Conservation (phyloP, 1,139 yeast genomes). For the Saccharomyces hybrid region DNA sequence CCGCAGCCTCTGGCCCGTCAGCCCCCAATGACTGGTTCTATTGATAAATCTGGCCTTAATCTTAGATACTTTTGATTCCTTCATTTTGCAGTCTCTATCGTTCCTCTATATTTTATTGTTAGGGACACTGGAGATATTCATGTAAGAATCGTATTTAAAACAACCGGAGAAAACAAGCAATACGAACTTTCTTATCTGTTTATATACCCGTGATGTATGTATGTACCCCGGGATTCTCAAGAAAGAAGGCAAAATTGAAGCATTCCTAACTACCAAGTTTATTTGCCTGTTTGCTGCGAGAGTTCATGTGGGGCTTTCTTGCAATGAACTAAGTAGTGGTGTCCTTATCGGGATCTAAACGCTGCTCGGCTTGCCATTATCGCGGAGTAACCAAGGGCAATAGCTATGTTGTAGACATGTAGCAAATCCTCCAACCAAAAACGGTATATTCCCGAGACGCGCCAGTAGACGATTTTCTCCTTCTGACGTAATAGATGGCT, state of each 20-base stretch:
- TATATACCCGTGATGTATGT: background rate
- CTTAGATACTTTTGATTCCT: background rate
- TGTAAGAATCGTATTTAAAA: background rate
- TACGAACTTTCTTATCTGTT: background rate
- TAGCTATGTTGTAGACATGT: background rate
- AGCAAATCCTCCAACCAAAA: background rate
- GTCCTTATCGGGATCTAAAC: background rate
- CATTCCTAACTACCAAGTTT: background rate
- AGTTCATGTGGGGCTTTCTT: background rate
- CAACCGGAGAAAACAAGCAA: background rate
- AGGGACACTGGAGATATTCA: background rate
- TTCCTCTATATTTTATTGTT: background rate
- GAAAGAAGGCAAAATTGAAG: background rate
- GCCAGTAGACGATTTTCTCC: background rate
- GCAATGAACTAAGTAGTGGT: background rate
- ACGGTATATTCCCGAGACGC: background rate
- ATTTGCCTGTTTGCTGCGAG: background rate
- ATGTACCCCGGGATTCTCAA: background rate
- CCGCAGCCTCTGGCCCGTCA: conserved; percentile 38
- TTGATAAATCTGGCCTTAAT: background rate
- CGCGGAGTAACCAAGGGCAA: background rate
- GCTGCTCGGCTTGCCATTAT: background rate
- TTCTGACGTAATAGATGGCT: background rate
- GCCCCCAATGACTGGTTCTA: conserved; percentile 7
- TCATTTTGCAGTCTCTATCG: background rate